Base-by-base conservation (phyloP, 306 rosid genomes). In the Sechiopsis laciniata region DNA sequence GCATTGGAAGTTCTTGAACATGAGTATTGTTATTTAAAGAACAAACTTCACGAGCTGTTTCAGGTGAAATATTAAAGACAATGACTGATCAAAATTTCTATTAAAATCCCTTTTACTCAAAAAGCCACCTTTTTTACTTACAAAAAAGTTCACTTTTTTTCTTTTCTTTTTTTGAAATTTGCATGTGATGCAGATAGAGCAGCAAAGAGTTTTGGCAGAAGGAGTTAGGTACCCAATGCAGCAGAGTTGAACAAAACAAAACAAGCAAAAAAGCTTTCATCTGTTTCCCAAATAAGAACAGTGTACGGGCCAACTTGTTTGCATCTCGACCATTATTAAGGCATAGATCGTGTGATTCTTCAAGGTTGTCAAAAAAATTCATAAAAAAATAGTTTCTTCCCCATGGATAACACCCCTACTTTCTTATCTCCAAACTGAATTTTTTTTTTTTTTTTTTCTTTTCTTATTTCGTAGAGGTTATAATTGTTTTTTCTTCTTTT, bases 21-120 rank as follows among this genome's bases (percentile, higher is more conserved):
- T 58, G 98, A 93, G 71, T 93, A 93, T 52, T 90, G 98, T 78
- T 93, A 90, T 83, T 95, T 93, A 76, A 93, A 93, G 81, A 88
- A 83, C 89, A 93, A 93, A 77, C 75, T 93, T 76, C 97, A 93
- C 51, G 96, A 93, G 79, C 83, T 90, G 15, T 90, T 93, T 85
- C 98, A 93, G 75, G 98, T 93, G 87, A 61, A 76, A 5, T 26
- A 26, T 26, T 21, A 13, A 17, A 8, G 32, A 24, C 2, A 20
- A 13, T 0, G 72, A 37, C 19, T 40, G 54, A 66, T 16, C 8
- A 42, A 51, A 19, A 19, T 2, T 32, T 40, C 1, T 46, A 32
- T 16, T 0, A 16, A 63, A 40, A 65, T 4, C 37, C 17, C 13
- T 15, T 26, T 26, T 7, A 40, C 16, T 40, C 24, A 26, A 26